Conservation (phyloP, 2,329 filamentous ascomycete genomes). For the Neofusicoccum umdonicola region DNA sequence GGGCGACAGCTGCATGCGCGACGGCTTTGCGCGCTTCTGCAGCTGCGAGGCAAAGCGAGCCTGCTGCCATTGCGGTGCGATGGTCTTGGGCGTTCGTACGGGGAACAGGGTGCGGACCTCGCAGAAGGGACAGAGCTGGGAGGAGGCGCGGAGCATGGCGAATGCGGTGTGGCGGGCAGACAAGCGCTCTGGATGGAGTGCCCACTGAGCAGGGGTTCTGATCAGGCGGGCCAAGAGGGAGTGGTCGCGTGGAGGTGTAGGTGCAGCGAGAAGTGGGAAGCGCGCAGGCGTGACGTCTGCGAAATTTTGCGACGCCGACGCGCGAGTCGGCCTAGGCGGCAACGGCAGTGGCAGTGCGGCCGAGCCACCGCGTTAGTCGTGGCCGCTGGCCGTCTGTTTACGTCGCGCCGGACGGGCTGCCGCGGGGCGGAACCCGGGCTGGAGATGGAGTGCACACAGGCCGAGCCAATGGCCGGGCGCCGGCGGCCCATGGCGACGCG, state of each 20-base stretch:
- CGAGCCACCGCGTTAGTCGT: neutral
- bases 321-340: neutral
- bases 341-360: neutral
- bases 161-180: neutral
- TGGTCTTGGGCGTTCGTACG: conserved; percentile 19
- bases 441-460: neutral
- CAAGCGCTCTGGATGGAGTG: neutral
- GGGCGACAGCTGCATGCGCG: conserved; percentile 53
- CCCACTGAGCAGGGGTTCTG: neutral
- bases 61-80: conserved; percentile 33
- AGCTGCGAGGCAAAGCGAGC: conserved; percentile 41
- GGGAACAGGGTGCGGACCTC: conserved; percentile 33
- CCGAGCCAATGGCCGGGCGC: neutral
- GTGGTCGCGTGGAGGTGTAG: neutral
- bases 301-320: neutral
- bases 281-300: neutral
- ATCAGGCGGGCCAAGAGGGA: neutral
- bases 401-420: neutral
- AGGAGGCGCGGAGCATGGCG: conserved; percentile 14
- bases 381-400: neutral
- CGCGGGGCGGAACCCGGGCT: neutral
- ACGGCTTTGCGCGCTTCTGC: conserved; percentile 42
- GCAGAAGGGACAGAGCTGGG: conserved; percentile 42
- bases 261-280: neutral
- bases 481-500: neutral